Evolutionary conservation across 2,329 filamentous ascomycete genomes (phyloP).

Genomic region (Colletotrichum gigasporum): DNA sequence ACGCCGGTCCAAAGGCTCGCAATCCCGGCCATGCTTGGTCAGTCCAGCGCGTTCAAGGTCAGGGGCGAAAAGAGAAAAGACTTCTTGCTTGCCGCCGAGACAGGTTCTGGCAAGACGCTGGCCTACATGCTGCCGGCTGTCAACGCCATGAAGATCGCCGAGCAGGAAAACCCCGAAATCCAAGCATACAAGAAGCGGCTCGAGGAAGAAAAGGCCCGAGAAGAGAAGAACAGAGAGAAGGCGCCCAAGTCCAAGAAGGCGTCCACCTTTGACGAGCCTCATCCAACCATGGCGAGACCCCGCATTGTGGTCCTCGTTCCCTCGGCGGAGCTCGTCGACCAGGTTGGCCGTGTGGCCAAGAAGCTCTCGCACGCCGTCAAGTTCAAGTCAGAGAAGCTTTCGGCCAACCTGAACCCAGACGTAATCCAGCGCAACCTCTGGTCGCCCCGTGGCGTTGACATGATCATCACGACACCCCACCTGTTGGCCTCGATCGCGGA

Average conservation of each 20-base stretch:
- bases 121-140: conserved; percentile 89
- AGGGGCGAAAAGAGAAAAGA: conserved; percentile 49
- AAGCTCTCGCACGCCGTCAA: conserved; percentile 85
- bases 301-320: conserved; percentile 88
- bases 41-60: conserved; percentile 51
- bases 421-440: conserved; percentile 89
- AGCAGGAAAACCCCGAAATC: conserved; percentile 67
- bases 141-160: conserved; percentile 83
- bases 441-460: conserved; percentile 81
- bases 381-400: conserved; percentile 85
- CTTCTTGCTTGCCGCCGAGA: conserved; percentile 93
- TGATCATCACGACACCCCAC: conserved; percentile 89
- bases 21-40: conserved; percentile 80
- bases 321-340: conserved; percentile 89
- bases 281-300: conserved; percentile 81
- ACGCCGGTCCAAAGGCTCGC: conserved; percentile 91
- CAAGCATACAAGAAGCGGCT: conserved; percentile 65
- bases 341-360: conserved; percentile 86
- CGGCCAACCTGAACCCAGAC: conserved; percentile 77
- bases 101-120: conserved; percentile 95
- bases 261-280: conserved; percentile 70
- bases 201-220: conserved; percentile 65
- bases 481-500: conserved; percentile 88
- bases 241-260: conserved; percentile 66
- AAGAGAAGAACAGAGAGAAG: conserved; percentile 64